Evolutionary conservation across 108 stramenopile species (phyloP), one percentile per base, ranked within the genome.

Genomic region (Nitzschia palea): DNA sequence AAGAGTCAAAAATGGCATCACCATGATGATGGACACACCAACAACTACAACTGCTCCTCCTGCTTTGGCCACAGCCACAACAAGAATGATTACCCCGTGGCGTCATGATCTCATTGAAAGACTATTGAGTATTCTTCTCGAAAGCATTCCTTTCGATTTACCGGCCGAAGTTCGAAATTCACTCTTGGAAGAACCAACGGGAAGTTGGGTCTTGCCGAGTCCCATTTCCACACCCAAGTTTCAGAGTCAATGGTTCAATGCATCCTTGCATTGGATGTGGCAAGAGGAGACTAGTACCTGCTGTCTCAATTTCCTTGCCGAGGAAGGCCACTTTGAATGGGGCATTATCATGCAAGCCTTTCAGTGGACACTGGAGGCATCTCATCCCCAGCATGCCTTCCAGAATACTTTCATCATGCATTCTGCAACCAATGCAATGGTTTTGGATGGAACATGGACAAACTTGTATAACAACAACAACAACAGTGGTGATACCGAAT

Each of bases 261-360:
- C 47, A 4, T 48, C 47, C 15, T 48, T 48, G 47, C 22, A 48
- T 48, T 48, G 47, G 47, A 48, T 48, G 47, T 48, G 47, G 47
- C 47, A 48, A 48, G 47, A 48, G 17, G 47, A 48, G 22, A 48
- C 17, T 5, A 12, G 37, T 40, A 48, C 15, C 17, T 48, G 47
- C 18, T 48, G 47, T 20, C 18, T 48, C 17, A 48, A 48, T 48
- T 48, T 48, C 47, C 22, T 48, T 12, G 47, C 18, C 4, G 18
- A 48, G 5, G 17, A 48, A 48, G 47, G 17, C 4, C 5, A 5
- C 17, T 48, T 48, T 48, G 10, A 6, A 12, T 10, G 18, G 9
- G 9, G 9, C 22, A 20, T 12, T 4, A 48, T 20, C 4, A 48
- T 48, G 15, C 18, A 48, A 48, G 47, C 17, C 47, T 10, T 48